Evolutionary conservation across 2,329 filamentous ascomycete species (phyloP).

Genomic region (Alternaria triticimaculans): DNA sequence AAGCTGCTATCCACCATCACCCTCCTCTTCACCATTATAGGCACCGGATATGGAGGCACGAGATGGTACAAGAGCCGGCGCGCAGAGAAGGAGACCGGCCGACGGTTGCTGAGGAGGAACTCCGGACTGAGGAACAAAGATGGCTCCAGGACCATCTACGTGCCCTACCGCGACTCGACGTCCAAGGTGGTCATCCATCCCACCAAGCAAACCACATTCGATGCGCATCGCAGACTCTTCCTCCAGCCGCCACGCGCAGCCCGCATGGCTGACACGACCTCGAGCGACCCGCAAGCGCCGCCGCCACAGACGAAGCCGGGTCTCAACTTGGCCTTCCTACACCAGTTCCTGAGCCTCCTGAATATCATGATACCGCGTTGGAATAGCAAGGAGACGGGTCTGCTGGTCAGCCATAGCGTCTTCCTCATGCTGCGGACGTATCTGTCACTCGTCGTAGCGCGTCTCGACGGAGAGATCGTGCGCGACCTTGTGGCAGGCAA

Average conservation of each 20-base stretch:
- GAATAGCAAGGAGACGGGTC: conserved; percentile 92
- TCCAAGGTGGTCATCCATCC: conserved; percentile 90
- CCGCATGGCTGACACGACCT: conserved; percentile 69
- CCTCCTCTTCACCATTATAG: conserved; percentile 78
- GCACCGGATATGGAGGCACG: conserved; percentile 78
- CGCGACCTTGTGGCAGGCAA: conserved; percentile 95
- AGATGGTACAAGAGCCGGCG: conserved; percentile 76
- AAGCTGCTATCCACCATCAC: conserved; percentile 78
- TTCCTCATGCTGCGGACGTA: conserved; percentile 95
- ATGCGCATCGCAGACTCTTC: conserved; percentile 92
- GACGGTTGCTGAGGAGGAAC: conserved; percentile 84
- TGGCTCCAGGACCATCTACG: conserved; percentile 92
- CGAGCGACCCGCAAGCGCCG: conserved; percentile 68
- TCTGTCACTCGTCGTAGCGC: conserved; percentile 88
- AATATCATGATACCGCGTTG: conserved; percentile 98
- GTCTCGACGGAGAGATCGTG: conserved; percentile 94
- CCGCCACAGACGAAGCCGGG: conserved; percentile 91
- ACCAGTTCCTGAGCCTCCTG: conserved; percentile 94
- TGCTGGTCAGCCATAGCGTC: conserved; percentile 85
- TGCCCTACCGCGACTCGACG: conserved; percentile 86
- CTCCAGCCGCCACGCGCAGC: conserved; percentile 87
- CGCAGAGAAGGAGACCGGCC: conserved; percentile 82
- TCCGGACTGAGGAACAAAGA: conserved; percentile 94
- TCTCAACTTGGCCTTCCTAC: conserved; percentile 91
- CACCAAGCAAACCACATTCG: conserved; percentile 92